These are phyloP conservation scores for Thielaviopsis musarum DNA, from an alignment of 2,329 filamentous ascomycete species.

Conservation along the genomic window DNA sequence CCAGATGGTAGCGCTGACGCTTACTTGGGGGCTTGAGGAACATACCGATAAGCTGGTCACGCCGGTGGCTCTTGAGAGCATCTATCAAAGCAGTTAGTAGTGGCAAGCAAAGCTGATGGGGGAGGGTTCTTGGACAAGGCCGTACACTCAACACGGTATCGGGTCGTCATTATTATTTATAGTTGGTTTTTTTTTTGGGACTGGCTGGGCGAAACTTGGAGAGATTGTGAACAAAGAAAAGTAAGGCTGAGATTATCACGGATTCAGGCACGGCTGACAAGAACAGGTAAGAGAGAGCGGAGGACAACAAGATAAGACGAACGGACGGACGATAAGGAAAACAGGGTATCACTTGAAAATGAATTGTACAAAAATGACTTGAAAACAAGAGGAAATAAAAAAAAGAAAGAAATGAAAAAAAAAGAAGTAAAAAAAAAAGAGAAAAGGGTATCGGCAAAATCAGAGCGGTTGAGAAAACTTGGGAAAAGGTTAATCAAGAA, in stretches of 20 bases:
- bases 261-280: no score
- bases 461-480: background rate
- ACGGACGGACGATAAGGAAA: no score
- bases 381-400: no score
- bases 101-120: background rate
- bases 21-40: slow-evolving; percentile 1
- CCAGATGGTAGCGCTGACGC: background rate
- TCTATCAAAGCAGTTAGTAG: slow-evolving; percentile 23
- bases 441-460: background rate
- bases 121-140: slow-evolving; percentile 9
- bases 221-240: no score
- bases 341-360: no score
- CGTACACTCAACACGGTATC: slow-evolving; percentile 60
- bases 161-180: slow-evolving; percentile 35
- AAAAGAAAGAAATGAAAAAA: background rate
- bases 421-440: background rate
- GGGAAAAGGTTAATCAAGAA: background rate
- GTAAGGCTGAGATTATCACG: no score
- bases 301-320: no score
- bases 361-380: no score
- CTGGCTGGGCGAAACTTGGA: background rate
- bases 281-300: no score
- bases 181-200: background rate
- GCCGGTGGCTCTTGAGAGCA: slow-evolving; percentile 63
- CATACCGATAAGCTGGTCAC: slow-evolving; percentile 73